Evolutionary conservation across 169 alveolate species (phyloP), one percentile per base, ranked within the genome.

Genomic region (Eimeria falciformis): DNA sequence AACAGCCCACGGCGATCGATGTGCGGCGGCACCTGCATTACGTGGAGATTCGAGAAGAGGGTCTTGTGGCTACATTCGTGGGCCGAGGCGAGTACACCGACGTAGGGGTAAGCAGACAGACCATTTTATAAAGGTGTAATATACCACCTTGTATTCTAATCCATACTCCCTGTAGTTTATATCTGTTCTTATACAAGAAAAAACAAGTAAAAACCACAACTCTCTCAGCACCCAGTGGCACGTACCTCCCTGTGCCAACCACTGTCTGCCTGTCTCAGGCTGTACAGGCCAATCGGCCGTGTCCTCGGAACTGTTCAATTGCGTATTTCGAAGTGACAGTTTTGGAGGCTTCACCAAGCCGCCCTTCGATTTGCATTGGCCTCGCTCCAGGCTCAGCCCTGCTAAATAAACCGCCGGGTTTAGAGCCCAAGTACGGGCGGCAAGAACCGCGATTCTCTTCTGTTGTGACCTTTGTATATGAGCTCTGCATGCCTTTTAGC

Each of bases 241-340:
- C 65, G 62, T 3, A 11, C 47, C 25, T 75, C 55, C 55, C 55
- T 37, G 27, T 85, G 17, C 9, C 37, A 9, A 14, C 5, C 14
- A 50, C 21, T 47, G 12, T 5, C 12, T 53, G 27, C 17, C 11
- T 40, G 29, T 33, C 9, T 2, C 71, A 96, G 96, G 92, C 95
- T 9, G 97, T 96, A 14, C 97, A 96, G 88, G 90, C 97, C 18
- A 94, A 96, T 50, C 68, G 65, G 33, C 93, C 96, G 58, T 97
- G 95, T 5, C 96, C 97, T 5, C 91, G 95, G 43, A 94, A 92
- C 40, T 95, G 98, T 78, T 94, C 95, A 21, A 73, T 96, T 43
- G 95, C 95, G 73, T 96, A 96, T 81, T 96, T 91, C 71, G 98
- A 96, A 83, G 96, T 94, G 0, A 94, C 93, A 53, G 65, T 96